These are phyloP conservation scores for Boletus coccyginus DNA, from an alignment of 768 basidiomycete species.

Conservation along the genomic window DNA sequence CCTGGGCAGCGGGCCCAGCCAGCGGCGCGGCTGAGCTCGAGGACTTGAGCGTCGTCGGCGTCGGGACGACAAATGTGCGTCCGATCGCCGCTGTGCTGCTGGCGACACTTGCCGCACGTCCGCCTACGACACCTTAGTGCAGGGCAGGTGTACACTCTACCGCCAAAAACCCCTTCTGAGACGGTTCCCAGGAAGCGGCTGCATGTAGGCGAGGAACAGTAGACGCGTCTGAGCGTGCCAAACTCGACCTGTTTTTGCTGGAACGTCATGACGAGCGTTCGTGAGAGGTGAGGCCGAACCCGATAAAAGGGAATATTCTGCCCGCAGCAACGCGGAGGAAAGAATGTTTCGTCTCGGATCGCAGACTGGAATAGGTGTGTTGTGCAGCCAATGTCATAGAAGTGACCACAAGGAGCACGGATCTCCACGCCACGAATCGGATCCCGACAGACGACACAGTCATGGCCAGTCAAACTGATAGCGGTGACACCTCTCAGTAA, in stretches of 20 bases:
- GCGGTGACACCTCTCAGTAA: not conserved
- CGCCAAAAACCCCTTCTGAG: conserved; percentile 22
- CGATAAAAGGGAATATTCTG: conserved; percentile 25
- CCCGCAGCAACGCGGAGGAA: conserved; percentile 41
- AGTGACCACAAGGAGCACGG: conserved; percentile 34
- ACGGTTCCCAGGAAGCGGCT: conserved; percentile 37
- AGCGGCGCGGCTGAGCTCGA: conserved; percentile 21
- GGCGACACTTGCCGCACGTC: conserved; percentile 28
- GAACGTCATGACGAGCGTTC: conserved; percentile 18
- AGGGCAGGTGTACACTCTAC: conserved; percentile 19
- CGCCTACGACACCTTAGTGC: conserved; percentile 15
- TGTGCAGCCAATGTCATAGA: conserved; percentile 35
- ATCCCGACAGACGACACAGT: conserved; percentile 37
- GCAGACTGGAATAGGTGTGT: conserved; percentile 35
- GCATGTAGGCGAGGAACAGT: conserved; percentile 35
- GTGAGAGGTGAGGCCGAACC: conserved; percentile 26
- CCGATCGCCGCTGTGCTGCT: conserved; percentile 20
- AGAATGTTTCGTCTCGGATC: conserved; percentile 38
- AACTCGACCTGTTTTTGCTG: conserved; percentile 30
- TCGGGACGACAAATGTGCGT: conserved; percentile 28
- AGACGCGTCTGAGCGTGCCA: conserved; percentile 35
- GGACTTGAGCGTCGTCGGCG: conserved; percentile 23
- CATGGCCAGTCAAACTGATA: conserved; percentile 23
- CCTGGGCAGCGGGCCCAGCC: conserved; percentile 42
- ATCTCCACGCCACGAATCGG: conserved; percentile 26